These are phyloP conservation scores for Eucommia ulmoides DNA, from an alignment of 257 asterid species.

Conservation along the genomic window DNA sequence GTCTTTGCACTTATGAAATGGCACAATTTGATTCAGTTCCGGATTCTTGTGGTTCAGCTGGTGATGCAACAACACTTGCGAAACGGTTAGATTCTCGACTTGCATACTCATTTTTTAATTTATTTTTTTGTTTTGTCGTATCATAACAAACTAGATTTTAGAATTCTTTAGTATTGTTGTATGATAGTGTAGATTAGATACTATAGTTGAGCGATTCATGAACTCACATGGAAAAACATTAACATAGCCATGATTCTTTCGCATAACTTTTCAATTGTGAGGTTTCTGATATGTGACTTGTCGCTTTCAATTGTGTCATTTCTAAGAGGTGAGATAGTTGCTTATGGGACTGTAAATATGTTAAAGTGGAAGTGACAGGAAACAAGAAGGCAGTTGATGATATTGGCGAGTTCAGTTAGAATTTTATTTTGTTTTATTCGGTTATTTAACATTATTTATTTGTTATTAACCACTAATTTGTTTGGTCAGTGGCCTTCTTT, in stretches of 20 bases:
- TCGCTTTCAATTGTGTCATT: not conserved
- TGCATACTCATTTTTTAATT: constrained; percentile 8
- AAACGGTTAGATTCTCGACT: constrained; percentile 41
- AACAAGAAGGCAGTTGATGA: too few species aligned
- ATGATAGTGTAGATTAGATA: not conserved
- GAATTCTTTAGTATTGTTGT: too few species aligned
- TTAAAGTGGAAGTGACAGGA: too few species aligned
- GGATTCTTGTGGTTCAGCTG: constrained; percentile 20
- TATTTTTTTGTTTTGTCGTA: constrained; percentile 3
- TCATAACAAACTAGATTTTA: too few species aligned
- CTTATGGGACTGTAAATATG: not conserved
- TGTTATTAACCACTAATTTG: too few species aligned
- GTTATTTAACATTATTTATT: too few species aligned
- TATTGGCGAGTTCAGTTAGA: too few species aligned
- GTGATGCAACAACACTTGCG: constrained; percentile 28
- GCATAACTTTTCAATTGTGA: too few species aligned
- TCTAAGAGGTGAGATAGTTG: not conserved
- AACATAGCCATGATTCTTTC: too few species aligned
- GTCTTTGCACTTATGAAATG: constrained; percentile 24
- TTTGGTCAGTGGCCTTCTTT: too few species aligned
- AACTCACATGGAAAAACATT: not conserved
- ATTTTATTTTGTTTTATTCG: too few species aligned
- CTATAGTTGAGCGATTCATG: not conserved
- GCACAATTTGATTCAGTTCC: constrained; percentile 18
- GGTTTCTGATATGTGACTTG: too few species aligned